A percentile compares a stretch with the other conserved stretches of the same genome.
These are phyloP conservation scores for Sutorius australiensis DNA, from an alignment of 768 basidiomycete species.

Conservation along the genomic window DNA sequence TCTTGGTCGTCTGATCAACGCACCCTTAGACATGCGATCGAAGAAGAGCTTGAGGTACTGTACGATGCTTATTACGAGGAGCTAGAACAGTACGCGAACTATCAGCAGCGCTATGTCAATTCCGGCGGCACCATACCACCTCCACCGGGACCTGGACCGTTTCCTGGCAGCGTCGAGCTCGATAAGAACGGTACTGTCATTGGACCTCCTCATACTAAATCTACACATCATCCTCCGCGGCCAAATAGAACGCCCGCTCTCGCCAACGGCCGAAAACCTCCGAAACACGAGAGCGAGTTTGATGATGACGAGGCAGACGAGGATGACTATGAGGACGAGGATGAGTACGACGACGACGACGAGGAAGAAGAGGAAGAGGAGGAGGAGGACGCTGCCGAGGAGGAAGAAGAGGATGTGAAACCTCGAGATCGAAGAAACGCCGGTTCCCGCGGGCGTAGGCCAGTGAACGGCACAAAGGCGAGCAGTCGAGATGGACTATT, in stretches of 20 bases:
- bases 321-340: constrained; percentile 51
- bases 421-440: constrained; percentile 36
- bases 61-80: constrained; percentile 99
- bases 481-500: constrained; percentile 65
- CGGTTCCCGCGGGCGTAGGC: constrained; percentile 36
- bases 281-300: constrained; percentile 59
- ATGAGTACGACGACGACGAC: constrained; percentile 59
- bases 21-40: constrained; percentile 81
- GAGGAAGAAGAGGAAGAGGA: constrained; percentile 64
- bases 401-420: constrained; percentile 50
- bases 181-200: constrained; percentile 84
- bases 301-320: constrained; percentile 63
- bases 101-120: constrained; percentile 92
- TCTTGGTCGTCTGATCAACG: constrained; percentile 15
- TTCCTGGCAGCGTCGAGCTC: constrained; percentile 96
- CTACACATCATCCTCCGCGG: constrained; percentile 39
- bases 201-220: constrained; percentile 31
- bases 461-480: constrained; percentile 43
- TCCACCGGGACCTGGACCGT: constrained; percentile 94
- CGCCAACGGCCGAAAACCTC: constrained; percentile 39
- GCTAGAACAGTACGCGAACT: constrained; percentile 98
- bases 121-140: constrained; percentile 87
- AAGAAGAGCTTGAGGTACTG: constrained; percentile 99
- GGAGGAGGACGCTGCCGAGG: constrained; percentile 64
- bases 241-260: constrained; percentile 32